Percentiles rank a stretch among this genome's conserved stretches.
phyloP scores from a whole-genome alignment of 495 filamentous ascomycete species.

The Penicillium argentinense region DNA sequence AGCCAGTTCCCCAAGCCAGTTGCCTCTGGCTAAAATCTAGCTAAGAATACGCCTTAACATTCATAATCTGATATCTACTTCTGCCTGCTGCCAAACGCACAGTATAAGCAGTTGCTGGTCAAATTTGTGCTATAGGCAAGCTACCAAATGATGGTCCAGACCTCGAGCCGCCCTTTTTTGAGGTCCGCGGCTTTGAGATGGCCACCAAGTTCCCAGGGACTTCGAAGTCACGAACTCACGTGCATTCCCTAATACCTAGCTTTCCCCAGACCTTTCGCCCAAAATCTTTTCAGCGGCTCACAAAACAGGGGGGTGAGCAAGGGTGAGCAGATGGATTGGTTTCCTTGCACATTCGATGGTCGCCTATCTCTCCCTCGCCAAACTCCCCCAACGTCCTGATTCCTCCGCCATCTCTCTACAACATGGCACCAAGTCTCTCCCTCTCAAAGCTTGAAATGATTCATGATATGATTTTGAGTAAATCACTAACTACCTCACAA shows the following conservation, averaged over 20 bases:
- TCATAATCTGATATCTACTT: no score
- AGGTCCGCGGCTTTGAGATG: conserved; percentile 7
- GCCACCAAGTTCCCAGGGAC: conserved; percentile 2
- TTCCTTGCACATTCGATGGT: neutral
- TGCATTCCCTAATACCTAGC: conserved; percentile 13
- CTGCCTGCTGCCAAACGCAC: no score
- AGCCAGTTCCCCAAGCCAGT: no score
- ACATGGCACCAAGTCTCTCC: conserved; percentile 13
- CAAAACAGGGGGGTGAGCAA: conserved; percentile 10
- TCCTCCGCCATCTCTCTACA: neutral
- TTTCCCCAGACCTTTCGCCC: conserved; percentile 10
- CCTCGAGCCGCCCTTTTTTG: conserved; percentile 1
- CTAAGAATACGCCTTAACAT: no score
- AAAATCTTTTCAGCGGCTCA: conserved; percentile 10
- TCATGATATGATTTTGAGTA: conserved; percentile 13
- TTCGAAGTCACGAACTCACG: conserved; percentile 4
- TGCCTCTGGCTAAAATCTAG: no score
- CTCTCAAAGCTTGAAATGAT: conserved; percentile 12
- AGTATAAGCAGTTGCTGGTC: no score
- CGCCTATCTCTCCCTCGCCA: neutral
- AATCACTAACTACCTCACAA: conserved; percentile 17
- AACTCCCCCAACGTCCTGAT: neutral
- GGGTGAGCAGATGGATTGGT: conserved; percentile 6
- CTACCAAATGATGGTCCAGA: no score
- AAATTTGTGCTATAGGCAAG: no score